Evolutionary conservation across 164 flowering plant species (phyloP), one percentile per base, ranked within the genome.

Genomic region (Paratinospora sagittata): DNA sequence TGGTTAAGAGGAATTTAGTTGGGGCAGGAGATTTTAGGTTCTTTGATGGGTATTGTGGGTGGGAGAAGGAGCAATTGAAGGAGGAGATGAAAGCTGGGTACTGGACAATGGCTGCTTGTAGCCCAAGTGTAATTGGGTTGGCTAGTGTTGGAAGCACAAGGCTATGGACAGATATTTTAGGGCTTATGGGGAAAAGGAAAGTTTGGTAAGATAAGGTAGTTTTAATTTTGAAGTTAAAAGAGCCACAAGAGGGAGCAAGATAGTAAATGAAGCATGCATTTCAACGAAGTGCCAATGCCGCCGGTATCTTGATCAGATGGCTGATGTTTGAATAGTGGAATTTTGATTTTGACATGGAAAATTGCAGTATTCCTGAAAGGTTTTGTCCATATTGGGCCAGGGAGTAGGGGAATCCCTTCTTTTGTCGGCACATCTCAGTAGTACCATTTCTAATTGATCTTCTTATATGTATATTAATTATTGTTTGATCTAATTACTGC

Each of bases 21-120:
- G 83, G 80, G 10, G 65, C 78, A 3, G 90, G 68, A 47, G 91
- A 92, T 30, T 87, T 92, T 30, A 89, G 91, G 82, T 91, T 92
- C 78, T 96, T 88, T 76, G 95, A 92, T 86, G 99, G 99, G 69
- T 92, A 84, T 72, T 91, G 96, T 82, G 93, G 90, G 62, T 95
- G 98, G 97, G 96, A 86, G 47, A 88, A 73, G 43, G 87, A 85
- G 43, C 96, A 90, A 71, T 63, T 92, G 77, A 88, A 70, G 63
- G 96, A 87, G 34, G 99, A 95, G 78, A 89, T 95, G 0, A 77
- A 78, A 70, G 89, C 92, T 70, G 97, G 97, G 8, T 89, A 88
- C 75, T 95, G 97, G 97, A 85, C 84, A 16, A 87, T 92, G 6
- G 97, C 87, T 1, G 99, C 99, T 66, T 91, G 96, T 69, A 91